Percentiles rank a stretch among this genome's conserved stretches.
Conservation (phyloP, 345 rosid genomes). For the Sisymbrium irio region DNA sequence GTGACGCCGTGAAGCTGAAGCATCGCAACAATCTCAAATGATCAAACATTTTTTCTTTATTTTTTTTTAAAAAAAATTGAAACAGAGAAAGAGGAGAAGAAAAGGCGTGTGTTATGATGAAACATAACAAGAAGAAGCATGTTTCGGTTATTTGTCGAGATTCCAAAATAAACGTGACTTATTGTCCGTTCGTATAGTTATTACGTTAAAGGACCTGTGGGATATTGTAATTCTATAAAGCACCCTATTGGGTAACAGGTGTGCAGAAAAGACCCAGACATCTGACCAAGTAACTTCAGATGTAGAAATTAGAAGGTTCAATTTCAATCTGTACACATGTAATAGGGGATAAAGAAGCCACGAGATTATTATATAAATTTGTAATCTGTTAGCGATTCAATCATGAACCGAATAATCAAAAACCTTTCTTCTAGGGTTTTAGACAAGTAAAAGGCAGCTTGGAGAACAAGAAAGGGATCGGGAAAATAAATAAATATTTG, state of each 20-base stretch:
- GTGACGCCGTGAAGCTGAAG: conserved; percentile 62
- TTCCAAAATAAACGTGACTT: conserved; percentile 6
- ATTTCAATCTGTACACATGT: conserved; percentile 20
- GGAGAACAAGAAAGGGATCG: neutral
- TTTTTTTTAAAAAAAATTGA: neutral
- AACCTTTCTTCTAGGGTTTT: conserved; percentile 1
- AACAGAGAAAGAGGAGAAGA: conserved; percentile 4
- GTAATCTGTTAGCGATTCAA: neutral
- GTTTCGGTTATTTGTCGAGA: conserved; percentile 2
- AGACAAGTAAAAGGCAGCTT: conserved; percentile 4
- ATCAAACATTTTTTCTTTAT: conserved; percentile 19
- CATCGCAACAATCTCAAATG: conserved; percentile 36
- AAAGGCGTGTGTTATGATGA: neutral
- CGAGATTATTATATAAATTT: neutral
- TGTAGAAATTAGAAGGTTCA: neutral
- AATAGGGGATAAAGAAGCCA: neutral
- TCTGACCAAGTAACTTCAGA: neutral
- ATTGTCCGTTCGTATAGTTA: neutral
- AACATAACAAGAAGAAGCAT: neutral
- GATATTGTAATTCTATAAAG: neutral
- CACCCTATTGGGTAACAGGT: neutral
- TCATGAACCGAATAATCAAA: neutral
- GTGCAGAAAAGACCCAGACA: neutral
- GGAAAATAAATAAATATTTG: neutral
- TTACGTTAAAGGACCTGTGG: neutral